Evolutionary conservation across 139 green algal genomes (phyloP).

Genomic region (Micractinium conductrix): DNA sequence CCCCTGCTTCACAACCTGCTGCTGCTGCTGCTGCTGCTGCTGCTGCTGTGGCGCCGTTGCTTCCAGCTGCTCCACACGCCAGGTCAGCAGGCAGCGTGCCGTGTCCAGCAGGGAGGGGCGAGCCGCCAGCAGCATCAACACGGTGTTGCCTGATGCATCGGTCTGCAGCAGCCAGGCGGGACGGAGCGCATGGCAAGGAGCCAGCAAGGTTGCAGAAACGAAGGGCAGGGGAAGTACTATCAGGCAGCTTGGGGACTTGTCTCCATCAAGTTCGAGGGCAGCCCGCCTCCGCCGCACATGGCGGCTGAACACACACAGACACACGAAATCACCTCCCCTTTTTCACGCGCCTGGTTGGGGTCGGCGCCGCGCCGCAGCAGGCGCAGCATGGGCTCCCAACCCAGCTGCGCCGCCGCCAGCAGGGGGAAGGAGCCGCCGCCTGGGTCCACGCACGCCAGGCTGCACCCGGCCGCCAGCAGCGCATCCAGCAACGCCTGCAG

Average conservation of each 20-base stretch:
- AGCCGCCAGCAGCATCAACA: constrained; percentile 9
- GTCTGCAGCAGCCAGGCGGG: no score
- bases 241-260: no score
- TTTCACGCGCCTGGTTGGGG: constrained; percentile 32
- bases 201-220: no score
- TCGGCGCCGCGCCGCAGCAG: constrained; percentile 12
- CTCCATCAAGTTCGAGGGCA: no score
- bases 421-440: constrained; percentile 23
- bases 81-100: neutral
- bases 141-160: neutral
- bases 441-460: neutral
- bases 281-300: no score
- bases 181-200: no score
- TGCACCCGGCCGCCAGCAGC: constrained; percentile 5
- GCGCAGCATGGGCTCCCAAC: constrained; percentile 17
- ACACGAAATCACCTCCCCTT: no score
- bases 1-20: neutral
- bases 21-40: neutral
- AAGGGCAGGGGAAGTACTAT: no score
- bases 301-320: no score
- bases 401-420: neutral
- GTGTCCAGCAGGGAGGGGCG: constrained; percentile 10
- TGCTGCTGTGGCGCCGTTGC: neutral
- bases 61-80: neutral
- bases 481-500: constrained; percentile 10